phyloP scores from a whole-genome alignment of 257 asterid species.

The Euphrasia confusa region DNA sequence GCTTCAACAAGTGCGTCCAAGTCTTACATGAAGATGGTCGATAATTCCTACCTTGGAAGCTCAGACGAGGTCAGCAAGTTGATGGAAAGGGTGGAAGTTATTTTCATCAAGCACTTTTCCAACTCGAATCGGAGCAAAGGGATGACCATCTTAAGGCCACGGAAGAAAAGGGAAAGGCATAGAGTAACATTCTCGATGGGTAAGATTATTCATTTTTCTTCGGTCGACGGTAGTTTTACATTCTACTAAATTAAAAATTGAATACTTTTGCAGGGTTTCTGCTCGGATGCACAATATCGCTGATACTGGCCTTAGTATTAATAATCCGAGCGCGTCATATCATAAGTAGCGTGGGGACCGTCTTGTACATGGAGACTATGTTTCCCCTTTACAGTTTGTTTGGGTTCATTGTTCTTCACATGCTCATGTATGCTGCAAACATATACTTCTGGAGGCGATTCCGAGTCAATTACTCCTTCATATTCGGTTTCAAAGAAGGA shows the following conservation, averaged over 20 bases:
- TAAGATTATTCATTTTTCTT: slow-evolving; percentile 6
- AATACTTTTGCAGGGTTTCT: slow-evolving; percentile 41
- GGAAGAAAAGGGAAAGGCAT: slow-evolving; percentile 37
- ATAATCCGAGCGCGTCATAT: slow-evolving; percentile 36
- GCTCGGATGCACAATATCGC: slow-evolving; percentile 51
- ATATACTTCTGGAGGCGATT: slow-evolving; percentile 7
- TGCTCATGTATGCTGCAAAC: slow-evolving; percentile 45
- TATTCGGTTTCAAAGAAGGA: slow-evolving; percentile 9
- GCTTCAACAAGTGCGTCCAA: no score
- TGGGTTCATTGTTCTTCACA: slow-evolving; percentile 51
- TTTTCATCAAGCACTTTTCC: slow-evolving; percentile 52
- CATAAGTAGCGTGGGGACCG: slow-evolving; percentile 34
- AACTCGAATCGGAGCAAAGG: slow-evolving; percentile 47
- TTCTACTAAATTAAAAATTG: no score
- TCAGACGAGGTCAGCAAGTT: slow-evolving; percentile 45
- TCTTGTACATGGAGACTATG: slow-evolving; percentile 50
- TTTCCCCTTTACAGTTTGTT: slow-evolving; percentile 60
- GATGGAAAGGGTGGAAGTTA: slow-evolving; percentile 50
- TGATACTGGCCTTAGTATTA: slow-evolving; percentile 37
- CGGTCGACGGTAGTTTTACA: no score
- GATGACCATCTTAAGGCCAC: slow-evolving; percentile 46
- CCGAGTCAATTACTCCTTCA: slow-evolving; percentile 6
- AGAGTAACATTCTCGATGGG: slow-evolving; percentile 45
- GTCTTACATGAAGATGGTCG: no score
- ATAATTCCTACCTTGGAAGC: not conserved